Evolutionary conservation across 2,329 filamentous ascomycete species (phyloP), one percentile per base, ranked within the genome.

Genomic region (Beauveria sp.): DNA sequence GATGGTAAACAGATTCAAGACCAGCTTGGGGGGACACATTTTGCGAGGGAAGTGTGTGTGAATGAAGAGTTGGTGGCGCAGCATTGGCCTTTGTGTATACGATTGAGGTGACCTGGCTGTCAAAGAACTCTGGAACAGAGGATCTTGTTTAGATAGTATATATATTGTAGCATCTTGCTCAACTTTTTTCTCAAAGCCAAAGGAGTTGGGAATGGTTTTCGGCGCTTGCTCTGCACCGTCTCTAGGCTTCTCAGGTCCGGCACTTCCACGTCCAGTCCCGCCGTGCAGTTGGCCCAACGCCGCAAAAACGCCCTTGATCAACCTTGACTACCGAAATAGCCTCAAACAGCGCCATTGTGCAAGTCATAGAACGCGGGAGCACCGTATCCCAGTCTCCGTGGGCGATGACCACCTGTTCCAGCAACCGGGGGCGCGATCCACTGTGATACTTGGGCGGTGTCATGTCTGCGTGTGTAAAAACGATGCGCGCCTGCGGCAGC

Each of bases 351-450:
- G 66, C 72, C 48, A 72, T 72, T 54, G 71, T 66, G 55, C 72
- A 74, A 28, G 43, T 74, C 72, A 71, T 71, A 80, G 59, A 74
- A 76, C 20, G 71, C 68, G 7, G 2, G 77, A 78, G 66, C 77
- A 80, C 76, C 28, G 73, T 70, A 65, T 81, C 78, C 78, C 78
- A 82, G 65, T 80, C 79, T 24, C 81, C 61, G 26, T 81, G 72
- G 3, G 73, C 79, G 48, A 70, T 70, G 18, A 80, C 69, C 42
- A 57, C 12, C 52, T 43, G 49, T 28, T 5, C 22, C 22, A 14
- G 31, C 18, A 14, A 6, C 31, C 5, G n/a, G n/a, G 46, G 45
- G 24, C 45, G 34, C 12, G 60, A 66, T 71, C 66, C 18, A 75
- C 66, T 18, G 74, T 56, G 24, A 75, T 74, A 50, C 16, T 74